Evolutionary conservation across 352 stramenopile genomes (phyloP), one percentile per base, ranked within the genome.

Genomic region (Pythium periplocum): DNA sequence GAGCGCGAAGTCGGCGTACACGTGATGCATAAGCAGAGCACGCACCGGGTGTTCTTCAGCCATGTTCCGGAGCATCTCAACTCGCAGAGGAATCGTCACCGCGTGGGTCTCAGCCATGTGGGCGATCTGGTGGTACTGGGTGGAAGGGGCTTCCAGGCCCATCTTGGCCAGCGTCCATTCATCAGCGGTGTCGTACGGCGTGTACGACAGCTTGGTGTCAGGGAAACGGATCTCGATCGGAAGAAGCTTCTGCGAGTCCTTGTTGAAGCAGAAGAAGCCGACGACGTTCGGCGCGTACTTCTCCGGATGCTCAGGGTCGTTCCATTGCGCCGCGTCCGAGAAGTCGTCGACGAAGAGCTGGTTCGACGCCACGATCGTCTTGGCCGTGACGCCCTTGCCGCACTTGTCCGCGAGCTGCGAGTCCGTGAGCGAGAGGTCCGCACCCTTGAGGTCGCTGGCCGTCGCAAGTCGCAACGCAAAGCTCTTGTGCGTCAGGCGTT

Each of bases 31-130:
- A 9, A 81, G 40, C 41, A 81, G 61, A 1, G 68, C 71, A 8
- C 71, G 66, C 34, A 81, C 53, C 0, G 71, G 71, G 42, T 81
- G 68, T 0, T 67, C 45, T 0, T 12, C 45, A 1, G 60, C 51
- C 43, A 78, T 48, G 46, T 48, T 66, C 4, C 71, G 66, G 41
- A 77, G 62, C 51, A 75, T 57, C 48, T 78, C 71, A 5, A 76
- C 66, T 10, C 71, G 68, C 10, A 78, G 60, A 4, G 71, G 71
- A 10, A 75, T 62, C 0, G 60, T 66, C n/a, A 78, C 32, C 17
- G 50, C 51, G 34, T 64, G 57, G 32, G 51, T 64, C 37, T 58
- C 39, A 26, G 40, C 57, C 37, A 64, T 43, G 57, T 64, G 57
- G 43, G 45, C n/a, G 39, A 50, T 37, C 41, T 62, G 55, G 17